Conservation (phyloP, 1,139 yeast species). For the Barnettozyma hawaiiensis region DNA sequence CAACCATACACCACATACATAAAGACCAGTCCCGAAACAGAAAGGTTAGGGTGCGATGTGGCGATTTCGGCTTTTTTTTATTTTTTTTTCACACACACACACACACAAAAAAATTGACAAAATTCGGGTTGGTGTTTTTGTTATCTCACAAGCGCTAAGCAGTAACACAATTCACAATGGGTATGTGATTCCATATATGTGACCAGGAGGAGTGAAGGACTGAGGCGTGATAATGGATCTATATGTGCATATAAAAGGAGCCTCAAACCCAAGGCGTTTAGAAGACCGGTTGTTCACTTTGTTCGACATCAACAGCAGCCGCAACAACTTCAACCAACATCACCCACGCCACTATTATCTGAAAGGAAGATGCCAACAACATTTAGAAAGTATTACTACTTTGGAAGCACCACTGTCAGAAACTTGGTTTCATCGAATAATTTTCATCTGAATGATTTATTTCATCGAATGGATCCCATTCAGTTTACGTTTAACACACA, state of each 20-base stretch:
- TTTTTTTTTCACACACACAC: too few species aligned
- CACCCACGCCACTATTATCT: too few species aligned
- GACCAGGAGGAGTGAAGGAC: background rate
- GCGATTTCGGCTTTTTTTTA: constrained; percentile 8
- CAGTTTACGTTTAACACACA: too few species aligned
- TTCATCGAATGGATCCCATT: too few species aligned
- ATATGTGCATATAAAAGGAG: too few species aligned
- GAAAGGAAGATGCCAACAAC: too few species aligned
- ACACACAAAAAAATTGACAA: constrained; percentile 22
- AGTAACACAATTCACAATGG: constrained; percentile 27
- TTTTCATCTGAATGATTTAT: too few species aligned
- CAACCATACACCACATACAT: constrained; percentile 17
- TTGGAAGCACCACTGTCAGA: background rate
- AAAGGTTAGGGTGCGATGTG: constrained; percentile 5
- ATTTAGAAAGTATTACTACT: too few species aligned
- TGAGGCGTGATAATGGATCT: background rate
- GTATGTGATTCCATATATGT: constrained; percentile 20
- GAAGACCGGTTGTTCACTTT: too few species aligned
- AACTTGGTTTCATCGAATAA: background rate
- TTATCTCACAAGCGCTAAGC: constrained; percentile 8
- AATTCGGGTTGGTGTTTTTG: constrained; percentile 9
- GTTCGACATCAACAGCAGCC: too few species aligned
- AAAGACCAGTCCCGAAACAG: constrained; percentile 3
- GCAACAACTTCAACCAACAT: too few species aligned
- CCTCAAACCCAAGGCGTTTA: too few species aligned